These are phyloP conservation scores for Claviceps capensis DNA, from an alignment of 2,329 filamentous ascomycete genomes.

Conservation along the genomic window DNA sequence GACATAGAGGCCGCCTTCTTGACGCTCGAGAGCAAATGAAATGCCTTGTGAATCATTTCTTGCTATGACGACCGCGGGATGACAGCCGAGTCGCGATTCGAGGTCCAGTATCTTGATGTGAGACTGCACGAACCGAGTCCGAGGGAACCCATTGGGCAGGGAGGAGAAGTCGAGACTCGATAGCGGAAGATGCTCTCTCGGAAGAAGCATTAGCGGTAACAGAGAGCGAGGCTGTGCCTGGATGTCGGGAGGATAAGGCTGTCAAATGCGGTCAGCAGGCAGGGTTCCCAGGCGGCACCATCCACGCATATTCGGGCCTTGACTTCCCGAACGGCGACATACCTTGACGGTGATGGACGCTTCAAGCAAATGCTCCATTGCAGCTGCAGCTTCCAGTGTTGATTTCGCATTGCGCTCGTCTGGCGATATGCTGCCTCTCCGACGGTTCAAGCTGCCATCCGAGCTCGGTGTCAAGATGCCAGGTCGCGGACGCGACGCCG, in stretches of 20 bases:
- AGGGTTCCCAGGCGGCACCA: neutral
- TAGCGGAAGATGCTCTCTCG: slow-evolving; percentile 46
- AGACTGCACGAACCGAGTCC: slow-evolving; percentile 45
- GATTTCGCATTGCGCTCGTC: slow-evolving; percentile 22
- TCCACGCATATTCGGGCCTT: no score
- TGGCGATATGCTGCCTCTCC: slow-evolving; percentile 16
- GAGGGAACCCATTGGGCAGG: slow-evolving; percentile 35
- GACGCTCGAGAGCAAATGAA: slow-evolving; percentile 52
- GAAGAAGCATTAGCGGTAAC: slow-evolving; percentile 47
- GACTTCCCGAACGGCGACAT: neutral
- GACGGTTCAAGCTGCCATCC: slow-evolving; percentile 24
- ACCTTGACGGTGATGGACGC: slow-evolving; percentile 40
- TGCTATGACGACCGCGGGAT: slow-evolving; percentile 45
- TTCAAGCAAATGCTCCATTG: slow-evolving; percentile 39
- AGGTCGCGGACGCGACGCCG: slow-evolving; percentile 36
- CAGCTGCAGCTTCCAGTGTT: slow-evolving; percentile 16
- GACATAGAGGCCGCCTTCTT: slow-evolving; percentile 46
- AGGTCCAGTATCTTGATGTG: slow-evolving; percentile 50
- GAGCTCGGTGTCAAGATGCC: slow-evolving; percentile 28
- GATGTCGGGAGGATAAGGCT: slow-evolving; percentile 44
- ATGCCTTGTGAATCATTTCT: slow-evolving; percentile 39
- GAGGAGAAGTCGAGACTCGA: slow-evolving; percentile 44
- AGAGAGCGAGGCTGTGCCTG: slow-evolving; percentile 39
- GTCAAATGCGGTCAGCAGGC: slow-evolving; percentile 8
- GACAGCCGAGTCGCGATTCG: slow-evolving; percentile 42